Evolutionary conservation across 2,329 filamentous ascomycete genomes (phyloP).

Genomic region (Bipolaris cookei): DNA sequence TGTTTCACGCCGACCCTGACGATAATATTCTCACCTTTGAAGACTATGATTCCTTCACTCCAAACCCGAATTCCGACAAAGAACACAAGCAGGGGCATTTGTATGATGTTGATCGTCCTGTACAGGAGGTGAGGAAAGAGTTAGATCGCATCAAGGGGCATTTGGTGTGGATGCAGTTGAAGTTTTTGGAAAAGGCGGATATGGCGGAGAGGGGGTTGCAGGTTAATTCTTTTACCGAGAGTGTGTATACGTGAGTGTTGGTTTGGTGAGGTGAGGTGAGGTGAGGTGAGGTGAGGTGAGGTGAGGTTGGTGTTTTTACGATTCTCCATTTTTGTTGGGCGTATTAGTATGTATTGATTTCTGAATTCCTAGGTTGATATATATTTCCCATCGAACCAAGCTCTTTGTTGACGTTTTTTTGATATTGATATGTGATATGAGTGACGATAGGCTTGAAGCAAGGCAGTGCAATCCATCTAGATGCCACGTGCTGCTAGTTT

Average conservation of each 20-base stretch:
- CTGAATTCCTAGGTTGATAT: too few species aligned
- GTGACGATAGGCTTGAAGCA: too few species aligned
- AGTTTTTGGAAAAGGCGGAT: slow-evolving; percentile 80
- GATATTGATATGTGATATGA: too few species aligned
- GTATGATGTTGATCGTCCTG: slow-evolving; percentile 71
- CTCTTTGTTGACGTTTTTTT: too few species aligned
- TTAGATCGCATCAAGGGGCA: slow-evolving; percentile 84
- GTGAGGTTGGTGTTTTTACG: neutral
- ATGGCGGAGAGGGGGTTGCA: slow-evolving; percentile 91
- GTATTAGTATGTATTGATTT: neutral
- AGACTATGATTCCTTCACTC: slow-evolving; percentile 81
- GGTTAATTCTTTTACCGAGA: slow-evolving; percentile 86
- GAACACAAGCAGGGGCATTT: slow-evolving; percentile 78
- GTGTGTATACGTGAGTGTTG: slow-evolving; percentile 69
- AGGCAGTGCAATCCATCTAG: too few species aligned
- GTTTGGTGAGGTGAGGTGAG: neutral
- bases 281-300: too few species aligned
- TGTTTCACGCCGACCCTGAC: slow-evolving; percentile 90
- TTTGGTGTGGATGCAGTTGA: slow-evolving; percentile 92
- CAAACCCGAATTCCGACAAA: slow-evolving; percentile 63
- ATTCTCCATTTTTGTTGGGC: neutral
- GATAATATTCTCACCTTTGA: slow-evolving; percentile 87
- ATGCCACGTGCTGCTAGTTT: too few species aligned
- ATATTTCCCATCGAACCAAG: too few species aligned
- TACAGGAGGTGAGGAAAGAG: slow-evolving; percentile 74